These are phyloP conservation scores for Cladophialophora bantiana DNA, from an alignment of 2,329 filamentous ascomycete genomes.

Conservation along the genomic window DNA sequence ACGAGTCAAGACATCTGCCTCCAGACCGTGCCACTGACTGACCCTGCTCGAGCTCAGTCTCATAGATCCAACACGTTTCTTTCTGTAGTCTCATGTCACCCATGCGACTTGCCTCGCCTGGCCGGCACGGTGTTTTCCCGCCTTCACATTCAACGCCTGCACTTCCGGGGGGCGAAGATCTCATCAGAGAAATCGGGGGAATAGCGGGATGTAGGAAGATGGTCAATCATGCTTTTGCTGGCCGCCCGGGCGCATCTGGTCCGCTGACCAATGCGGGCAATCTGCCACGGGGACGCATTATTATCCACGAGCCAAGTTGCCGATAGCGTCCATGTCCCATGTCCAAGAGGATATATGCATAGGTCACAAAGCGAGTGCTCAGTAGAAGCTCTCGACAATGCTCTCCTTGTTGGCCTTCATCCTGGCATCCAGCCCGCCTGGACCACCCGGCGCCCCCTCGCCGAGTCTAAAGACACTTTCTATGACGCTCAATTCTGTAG, in stretches of 20 bases:
- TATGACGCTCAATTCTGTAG: constrained; percentile 95
- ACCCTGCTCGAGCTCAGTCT: too few relatives aligned
- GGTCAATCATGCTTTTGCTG: background rate
- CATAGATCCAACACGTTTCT: too few relatives aligned
- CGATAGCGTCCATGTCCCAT: background rate
- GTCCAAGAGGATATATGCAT: background rate
- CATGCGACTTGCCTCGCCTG: too few relatives aligned
- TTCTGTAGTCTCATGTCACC: too few relatives aligned
- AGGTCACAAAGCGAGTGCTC: constrained; percentile 1
- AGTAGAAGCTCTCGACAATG: constrained; percentile 99
- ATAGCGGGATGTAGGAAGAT: background rate
- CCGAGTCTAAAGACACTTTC: constrained; percentile 95
- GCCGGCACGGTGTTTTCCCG: too few relatives aligned
- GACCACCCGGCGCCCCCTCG: constrained; percentile 84
- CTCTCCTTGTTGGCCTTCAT: constrained; percentile 89
- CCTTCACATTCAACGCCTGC: too few relatives aligned
- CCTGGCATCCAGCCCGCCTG: constrained; percentile 62
- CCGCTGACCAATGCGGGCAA: background rate
- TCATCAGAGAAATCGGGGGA: too few relatives aligned
- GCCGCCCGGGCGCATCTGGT: background rate
- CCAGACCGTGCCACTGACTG: too few relatives aligned
- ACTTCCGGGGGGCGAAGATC: too few relatives aligned
- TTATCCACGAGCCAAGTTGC: background rate
- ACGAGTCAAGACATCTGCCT: too few relatives aligned
- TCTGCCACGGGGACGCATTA: background rate